Percentiles rank a stretch among this genome's conserved stretches.
These are phyloP conservation scores for Serpula lacrymans DNA, from an alignment of 768 basidiomycete genomes.

Conservation along the genomic window DNA sequence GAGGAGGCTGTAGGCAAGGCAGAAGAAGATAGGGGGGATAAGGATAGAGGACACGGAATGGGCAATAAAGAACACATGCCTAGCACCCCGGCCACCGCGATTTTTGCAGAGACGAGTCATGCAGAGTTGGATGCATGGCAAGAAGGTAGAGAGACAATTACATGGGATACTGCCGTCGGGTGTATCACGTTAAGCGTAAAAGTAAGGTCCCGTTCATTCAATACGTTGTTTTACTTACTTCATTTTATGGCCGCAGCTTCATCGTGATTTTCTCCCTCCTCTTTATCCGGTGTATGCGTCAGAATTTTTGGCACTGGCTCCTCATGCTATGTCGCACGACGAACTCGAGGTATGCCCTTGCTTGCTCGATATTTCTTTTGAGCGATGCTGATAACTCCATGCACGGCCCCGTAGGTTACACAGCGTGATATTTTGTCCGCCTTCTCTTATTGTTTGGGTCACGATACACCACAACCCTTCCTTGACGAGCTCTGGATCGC, in stretches of 20 bases:
- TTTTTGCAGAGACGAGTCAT: not conserved
- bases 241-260: constrained; percentile 38
- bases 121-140: not conserved
- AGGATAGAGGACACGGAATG: constrained; percentile 2
- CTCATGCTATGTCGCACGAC: constrained; percentile 40
- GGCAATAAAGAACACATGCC: not conserved
- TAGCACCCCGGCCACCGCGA: not conserved
- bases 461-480: constrained; percentile 47
- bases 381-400: not conserved
- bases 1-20: constrained; percentile 9
- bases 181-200: constrained; percentile 62
- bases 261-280: constrained; percentile 61
- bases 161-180: constrained; percentile 58
- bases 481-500: constrained; percentile 59
- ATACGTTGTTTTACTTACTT: not conserved
- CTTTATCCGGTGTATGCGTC: constrained; percentile 47
- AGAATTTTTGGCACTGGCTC: constrained; percentile 51
- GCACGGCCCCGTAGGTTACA: constrained; percentile 37
- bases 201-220: constrained; percentile 27
- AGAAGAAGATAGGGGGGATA: constrained; percentile 8
- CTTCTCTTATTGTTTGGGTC: constrained; percentile 47
- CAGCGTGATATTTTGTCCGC: constrained; percentile 54
- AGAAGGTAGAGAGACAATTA: constrained; percentile 25
- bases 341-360: constrained; percentile 58
- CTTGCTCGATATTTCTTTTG: no score